A percentile compares a stretch with the other conserved stretches of the same genome.
Conservation (phyloP, 2,329 filamentous ascomycete species). For the Chaetoscypha palmicola region DNA sequence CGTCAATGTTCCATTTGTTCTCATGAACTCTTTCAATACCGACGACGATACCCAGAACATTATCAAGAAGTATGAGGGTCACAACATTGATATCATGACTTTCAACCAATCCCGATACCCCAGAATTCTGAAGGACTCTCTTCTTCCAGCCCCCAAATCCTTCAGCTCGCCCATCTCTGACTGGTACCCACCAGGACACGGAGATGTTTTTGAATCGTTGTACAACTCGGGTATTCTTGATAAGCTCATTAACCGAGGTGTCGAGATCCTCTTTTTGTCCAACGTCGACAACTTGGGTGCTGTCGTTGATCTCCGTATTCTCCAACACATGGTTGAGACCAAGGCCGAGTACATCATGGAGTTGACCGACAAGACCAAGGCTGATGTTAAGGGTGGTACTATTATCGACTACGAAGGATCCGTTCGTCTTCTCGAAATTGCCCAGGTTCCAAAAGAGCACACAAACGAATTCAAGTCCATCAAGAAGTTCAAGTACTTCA, state of each 20-base stretch:
- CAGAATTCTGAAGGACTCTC: constrained; percentile 95
- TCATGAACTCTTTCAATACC: constrained; percentile 99
- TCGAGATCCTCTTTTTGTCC: constrained; percentile 97
- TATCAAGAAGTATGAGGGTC: constrained; percentile 99
- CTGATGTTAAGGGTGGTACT: constrained; percentile 99
- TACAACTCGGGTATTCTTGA: constrained; percentile 99
- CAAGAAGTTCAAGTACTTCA: constrained; percentile 99
- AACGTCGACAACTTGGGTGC: constrained; percentile 98
- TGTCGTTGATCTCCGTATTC: constrained; percentile 93
- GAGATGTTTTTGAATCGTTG: constrained; percentile 98
- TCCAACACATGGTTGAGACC: constrained; percentile 99
- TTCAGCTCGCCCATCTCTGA: constrained; percentile 82
- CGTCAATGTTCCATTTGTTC: constrained; percentile 94
- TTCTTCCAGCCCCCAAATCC: constrained; percentile 88
- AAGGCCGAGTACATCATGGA: constrained; percentile 99
- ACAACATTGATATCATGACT: constrained; percentile 98
- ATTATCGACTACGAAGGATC: constrained; percentile 99
- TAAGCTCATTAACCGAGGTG: constrained; percentile 87
- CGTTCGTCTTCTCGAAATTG: constrained; percentile 94
- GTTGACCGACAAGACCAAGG: constrained; percentile 99
- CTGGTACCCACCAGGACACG: constrained; percentile 98
- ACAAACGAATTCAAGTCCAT: constrained; percentile 99
- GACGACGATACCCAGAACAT: constrained; percentile 96
- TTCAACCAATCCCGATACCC: constrained; percentile 99
- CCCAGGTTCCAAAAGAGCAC: constrained; percentile 99